A percentile compares a stretch with the other conserved stretches of the same genome.
phyloP scores from a whole-genome alignment of 257 asterid species.

The Datura wrightii region DNA sequence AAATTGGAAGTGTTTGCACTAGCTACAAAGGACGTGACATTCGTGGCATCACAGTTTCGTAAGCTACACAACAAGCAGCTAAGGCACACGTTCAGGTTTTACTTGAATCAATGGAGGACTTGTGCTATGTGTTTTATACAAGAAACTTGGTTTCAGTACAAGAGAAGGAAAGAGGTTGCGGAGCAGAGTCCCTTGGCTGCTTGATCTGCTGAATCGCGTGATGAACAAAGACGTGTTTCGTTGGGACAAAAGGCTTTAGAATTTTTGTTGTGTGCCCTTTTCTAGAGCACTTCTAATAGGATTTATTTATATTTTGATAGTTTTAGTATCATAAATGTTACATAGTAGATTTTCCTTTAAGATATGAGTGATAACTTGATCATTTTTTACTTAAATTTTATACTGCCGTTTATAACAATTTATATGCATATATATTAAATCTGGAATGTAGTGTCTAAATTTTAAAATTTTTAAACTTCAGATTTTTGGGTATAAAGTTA shows the following conservation, averaged over 20 bases:
- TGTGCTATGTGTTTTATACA: constrained; percentile 82
- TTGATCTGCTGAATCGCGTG: not conserved
- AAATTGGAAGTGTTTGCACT: constrained; percentile 79
- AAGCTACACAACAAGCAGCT: constrained; percentile 69
- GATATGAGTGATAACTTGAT: too few relatives aligned
- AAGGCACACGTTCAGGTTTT: constrained; percentile 68
- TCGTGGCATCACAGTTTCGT: constrained; percentile 67
- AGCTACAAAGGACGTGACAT: constrained; percentile 55
- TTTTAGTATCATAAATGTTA: too few relatives aligned
- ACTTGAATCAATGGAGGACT: constrained; percentile 79
- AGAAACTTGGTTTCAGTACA: constrained; percentile 68
- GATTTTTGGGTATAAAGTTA: too few relatives aligned
- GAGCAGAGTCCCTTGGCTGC: constrained; percentile 31
- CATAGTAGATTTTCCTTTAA: too few relatives aligned
- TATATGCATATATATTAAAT: too few relatives aligned
- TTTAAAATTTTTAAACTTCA: too few relatives aligned
- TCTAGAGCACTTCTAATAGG: too few relatives aligned
- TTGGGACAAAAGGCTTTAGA: constrained; percentile 50
- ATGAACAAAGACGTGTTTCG: constrained; percentile 43
- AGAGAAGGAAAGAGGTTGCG: constrained; percentile 49
- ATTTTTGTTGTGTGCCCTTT: constrained; percentile 32
- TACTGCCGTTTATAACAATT: too few relatives aligned
- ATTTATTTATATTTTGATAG: too few relatives aligned
- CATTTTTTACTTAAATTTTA: too few relatives aligned
- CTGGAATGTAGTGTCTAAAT: too few relatives aligned